Percentiles rank a stretch among this genome's conserved stretches.
Evolutionary conservation across 495 filamentous ascomycete species (phyloP).

Genomic region (Hypoxylon rickii): DNA sequence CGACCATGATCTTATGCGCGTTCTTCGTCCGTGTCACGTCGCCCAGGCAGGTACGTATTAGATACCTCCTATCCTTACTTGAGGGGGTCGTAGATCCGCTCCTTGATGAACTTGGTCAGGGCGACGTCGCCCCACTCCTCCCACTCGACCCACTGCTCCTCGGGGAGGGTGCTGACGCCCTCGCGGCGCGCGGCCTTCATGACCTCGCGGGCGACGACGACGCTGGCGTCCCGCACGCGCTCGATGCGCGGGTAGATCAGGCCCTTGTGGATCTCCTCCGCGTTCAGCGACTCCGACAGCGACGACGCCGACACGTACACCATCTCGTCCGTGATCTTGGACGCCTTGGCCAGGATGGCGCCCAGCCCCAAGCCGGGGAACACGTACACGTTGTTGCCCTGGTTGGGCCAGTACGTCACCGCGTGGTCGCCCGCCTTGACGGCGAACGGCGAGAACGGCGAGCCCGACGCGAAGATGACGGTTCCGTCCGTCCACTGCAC

Average conservation of each 20-base stretch:
- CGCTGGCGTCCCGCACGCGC: slow-evolving; percentile 87
- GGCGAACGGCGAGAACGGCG: slow-evolving; percentile 80
- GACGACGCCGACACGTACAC: slow-evolving; percentile 88
- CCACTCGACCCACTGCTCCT: slow-evolving; percentile 80
- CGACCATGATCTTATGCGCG: slow-evolving; percentile 31
- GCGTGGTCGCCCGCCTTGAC: slow-evolving; percentile 66
- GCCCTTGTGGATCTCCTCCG: slow-evolving; percentile 76
- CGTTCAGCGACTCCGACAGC: slow-evolving; percentile 76
- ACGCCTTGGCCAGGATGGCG: slow-evolving; percentile 88
- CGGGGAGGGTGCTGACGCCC: slow-evolving; percentile 58
- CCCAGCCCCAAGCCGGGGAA: slow-evolving; percentile 97
- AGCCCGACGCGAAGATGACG: slow-evolving; percentile 91
- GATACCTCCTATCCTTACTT: slow-evolving; percentile 29
- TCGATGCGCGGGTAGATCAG: slow-evolving; percentile 93
- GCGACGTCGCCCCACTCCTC: slow-evolving; percentile 78
- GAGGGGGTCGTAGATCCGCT: slow-evolving; percentile 78
- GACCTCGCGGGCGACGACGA: slow-evolving; percentile 86
- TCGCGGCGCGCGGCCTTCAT: slow-evolving; percentile 81
- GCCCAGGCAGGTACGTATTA: background rate
- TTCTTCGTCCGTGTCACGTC: slow-evolving; percentile 11
- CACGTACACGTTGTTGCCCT: slow-evolving; percentile 91
- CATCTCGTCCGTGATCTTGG: slow-evolving; percentile 92
- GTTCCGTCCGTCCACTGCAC: slow-evolving; percentile 86
- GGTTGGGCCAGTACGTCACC: slow-evolving; percentile 81
- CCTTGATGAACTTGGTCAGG: slow-evolving; percentile 77